phyloP scores from a whole-genome alignment of 2,329 filamentous ascomycete genomes.

The Ophiostoma quercus region DNA sequence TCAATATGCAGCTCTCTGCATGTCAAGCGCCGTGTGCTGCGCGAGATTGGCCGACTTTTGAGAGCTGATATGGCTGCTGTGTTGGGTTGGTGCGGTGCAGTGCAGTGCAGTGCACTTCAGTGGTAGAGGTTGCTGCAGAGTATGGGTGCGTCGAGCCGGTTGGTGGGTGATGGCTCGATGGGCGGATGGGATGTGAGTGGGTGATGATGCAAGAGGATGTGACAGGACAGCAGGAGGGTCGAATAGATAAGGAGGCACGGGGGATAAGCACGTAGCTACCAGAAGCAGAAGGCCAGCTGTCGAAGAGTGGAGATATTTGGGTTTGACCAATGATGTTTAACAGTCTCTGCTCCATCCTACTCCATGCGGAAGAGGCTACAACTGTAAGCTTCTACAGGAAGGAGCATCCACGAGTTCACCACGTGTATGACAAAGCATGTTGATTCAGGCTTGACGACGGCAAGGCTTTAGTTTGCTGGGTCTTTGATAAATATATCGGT shows the following conservation, averaged over 20 bases:
- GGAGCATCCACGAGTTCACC: neutral
- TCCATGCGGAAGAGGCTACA: neutral
- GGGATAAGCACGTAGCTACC: neutral
- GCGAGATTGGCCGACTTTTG: neutral
- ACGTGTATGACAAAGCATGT: neutral
- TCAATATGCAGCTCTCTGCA: neutral
- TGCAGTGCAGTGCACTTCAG: neutral
- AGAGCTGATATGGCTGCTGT: neutral
- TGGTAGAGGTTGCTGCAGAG: neutral
- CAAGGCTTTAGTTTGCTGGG: neutral
- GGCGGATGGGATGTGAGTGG: neutral
- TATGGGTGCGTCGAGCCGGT: neutral
- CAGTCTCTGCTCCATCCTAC: neutral
- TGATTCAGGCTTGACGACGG: neutral
- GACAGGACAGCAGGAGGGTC: neutral
- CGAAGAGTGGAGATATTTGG: neutral
- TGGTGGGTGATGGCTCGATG: neutral
- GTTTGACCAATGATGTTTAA: neutral
- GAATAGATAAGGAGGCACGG: neutral
- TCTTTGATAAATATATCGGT: too few relatives aligned
- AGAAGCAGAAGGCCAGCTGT: neutral
- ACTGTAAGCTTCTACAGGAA: neutral
- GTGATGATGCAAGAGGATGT: slow-evolving; percentile 2
- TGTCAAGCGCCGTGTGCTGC: neutral
- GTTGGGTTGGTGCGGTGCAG: neutral